Evolutionary conservation across 73 alveolate genomes (phyloP).

Genomic region (Paramecium biaurelia): DNA sequence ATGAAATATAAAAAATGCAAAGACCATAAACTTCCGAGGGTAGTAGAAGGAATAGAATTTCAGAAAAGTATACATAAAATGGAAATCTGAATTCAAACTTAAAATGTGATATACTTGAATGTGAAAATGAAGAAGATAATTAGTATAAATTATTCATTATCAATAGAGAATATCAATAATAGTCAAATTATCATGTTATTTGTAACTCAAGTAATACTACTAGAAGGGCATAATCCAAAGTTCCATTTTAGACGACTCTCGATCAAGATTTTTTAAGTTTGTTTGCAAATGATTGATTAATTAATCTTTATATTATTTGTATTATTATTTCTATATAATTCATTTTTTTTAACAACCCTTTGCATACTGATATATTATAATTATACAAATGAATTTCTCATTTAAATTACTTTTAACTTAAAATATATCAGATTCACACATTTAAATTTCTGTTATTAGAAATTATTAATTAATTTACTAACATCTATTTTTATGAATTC

Average conservation of each 20-base stretch:
- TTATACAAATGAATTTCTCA: neutral
- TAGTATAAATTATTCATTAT: neutral
- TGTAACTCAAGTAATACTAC: neutral
- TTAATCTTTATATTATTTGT: neutral
- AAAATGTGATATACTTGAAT: neutral
- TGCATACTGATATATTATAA: too few species aligned
- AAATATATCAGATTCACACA: neutral
- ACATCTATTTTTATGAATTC: constrained; percentile 7
- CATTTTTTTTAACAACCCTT: too few species aligned
- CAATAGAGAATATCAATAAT: neutral
- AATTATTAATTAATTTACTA: neutral
- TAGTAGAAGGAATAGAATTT: neutral
- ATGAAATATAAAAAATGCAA: neutral
- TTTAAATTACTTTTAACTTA: too few species aligned
- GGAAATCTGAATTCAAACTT: neutral
- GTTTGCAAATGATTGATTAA: constrained; percentile 21
- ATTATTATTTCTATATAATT: neutral
- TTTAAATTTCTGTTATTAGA: neutral
- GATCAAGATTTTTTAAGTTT: neutral
- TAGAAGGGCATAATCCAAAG: neutral
- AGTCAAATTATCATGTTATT: neutral
- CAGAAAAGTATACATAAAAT: neutral
- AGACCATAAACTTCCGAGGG: neutral
- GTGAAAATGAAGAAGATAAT: neutral
- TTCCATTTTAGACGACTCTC: neutral